A percentile compares a stretch with the other conserved stretches of the same genome.
These are phyloP conservation scores for Rhynchosporium graminicola DNA, from an alignment of 2,329 filamentous ascomycete genomes.

Conservation along the genomic window DNA sequence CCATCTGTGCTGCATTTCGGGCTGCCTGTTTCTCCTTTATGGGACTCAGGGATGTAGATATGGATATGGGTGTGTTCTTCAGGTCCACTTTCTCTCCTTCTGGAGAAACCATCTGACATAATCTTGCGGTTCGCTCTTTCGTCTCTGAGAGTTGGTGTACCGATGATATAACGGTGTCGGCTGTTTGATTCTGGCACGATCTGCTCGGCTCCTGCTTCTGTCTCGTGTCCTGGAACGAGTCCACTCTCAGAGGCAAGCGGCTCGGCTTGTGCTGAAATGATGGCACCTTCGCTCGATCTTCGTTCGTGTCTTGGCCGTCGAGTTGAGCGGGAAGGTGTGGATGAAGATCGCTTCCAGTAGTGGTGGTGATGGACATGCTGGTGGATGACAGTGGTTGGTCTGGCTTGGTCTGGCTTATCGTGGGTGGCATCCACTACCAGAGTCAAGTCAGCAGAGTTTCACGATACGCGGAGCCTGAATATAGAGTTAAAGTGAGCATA, in stretches of 20 bases:
- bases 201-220: conserved; percentile 24
- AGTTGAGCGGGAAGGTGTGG: conserved; percentile 21
- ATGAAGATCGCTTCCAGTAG: conserved; percentile 51
- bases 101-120: conserved; percentile 30
- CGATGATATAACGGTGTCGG: conserved; percentile 34
- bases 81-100: conserved; percentile 20
- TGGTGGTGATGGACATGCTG: conserved; percentile 63
- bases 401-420: conserved; percentile 20
- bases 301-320: conserved; percentile 21
- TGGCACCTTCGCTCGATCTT: conserved; percentile 18
- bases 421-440: conserved; percentile 24
- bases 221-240: conserved; percentile 20
- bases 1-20: conserved; percentile 75
- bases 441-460: neutral
- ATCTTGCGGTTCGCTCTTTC: conserved; percentile 27
- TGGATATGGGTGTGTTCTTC: conserved; percentile 40
- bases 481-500: neutral
- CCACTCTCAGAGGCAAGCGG: conserved; percentile 19
- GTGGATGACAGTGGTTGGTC: conserved; percentile 42
- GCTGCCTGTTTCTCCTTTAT: conserved; percentile 20
- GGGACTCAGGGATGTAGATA: conserved; percentile 37
- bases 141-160: conserved; percentile 28
- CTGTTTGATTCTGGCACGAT: conserved; percentile 25
- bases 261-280: conserved; percentile 21
- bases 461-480: neutral